Percentiles rank a stretch among this genome's conserved stretches.
Conservation (phyloP, 495 filamentous ascomycete species). For the Rhizodiscina lignyota region DNA sequence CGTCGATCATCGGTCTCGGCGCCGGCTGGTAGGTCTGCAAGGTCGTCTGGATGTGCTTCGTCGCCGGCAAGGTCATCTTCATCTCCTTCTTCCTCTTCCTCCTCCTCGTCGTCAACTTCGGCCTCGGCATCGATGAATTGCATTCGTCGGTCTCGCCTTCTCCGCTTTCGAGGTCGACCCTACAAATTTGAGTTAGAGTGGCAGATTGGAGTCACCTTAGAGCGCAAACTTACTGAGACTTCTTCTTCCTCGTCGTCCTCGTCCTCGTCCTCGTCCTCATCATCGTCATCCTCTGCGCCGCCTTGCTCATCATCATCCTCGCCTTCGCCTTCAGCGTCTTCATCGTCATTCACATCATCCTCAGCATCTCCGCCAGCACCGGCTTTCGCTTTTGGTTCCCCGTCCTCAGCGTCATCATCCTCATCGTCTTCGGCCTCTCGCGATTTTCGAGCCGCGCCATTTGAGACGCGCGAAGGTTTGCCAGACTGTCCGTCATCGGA, state of each 20-base stretch:
- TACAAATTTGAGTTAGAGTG: too few species aligned
- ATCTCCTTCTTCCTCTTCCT: slow-evolving; percentile 73
- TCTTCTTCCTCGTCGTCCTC: slow-evolving; percentile 15
- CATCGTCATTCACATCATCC: slow-evolving; percentile 16
- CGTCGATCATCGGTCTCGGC: slow-evolving; percentile 76
- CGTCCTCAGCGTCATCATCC: slow-evolving; percentile 17
- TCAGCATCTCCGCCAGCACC: slow-evolving; percentile 25
- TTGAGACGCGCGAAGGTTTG: too few species aligned
- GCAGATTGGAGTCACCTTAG: slow-evolving; percentile 2
- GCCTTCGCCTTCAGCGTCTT: slow-evolving; percentile 11
- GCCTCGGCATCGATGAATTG: slow-evolving; percentile 92
- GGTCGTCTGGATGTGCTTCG: slow-evolving; percentile 78
- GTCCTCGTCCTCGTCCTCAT: slow-evolving; percentile 16
- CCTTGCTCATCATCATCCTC: slow-evolving; percentile 1
- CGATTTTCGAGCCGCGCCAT: too few species aligned
- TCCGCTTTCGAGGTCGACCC: slow-evolving; percentile 65
- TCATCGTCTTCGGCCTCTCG: not conserved
- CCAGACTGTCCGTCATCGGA: too few species aligned
- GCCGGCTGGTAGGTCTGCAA: slow-evolving; percentile 61
- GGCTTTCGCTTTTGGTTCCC: slow-evolving; percentile 2
- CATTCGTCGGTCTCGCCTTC: slow-evolving; percentile 47
- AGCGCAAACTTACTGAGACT: slow-evolving; percentile 4
- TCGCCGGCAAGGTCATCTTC: slow-evolving; percentile 81
- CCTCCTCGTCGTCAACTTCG: slow-evolving; percentile 85
- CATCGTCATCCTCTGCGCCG: slow-evolving; percentile 7